Percentiles rank a stretch among this genome's conserved stretches.
Conservation (phyloP, 2,329 filamentous ascomycete species). For the Nakataea oryzae region DNA sequence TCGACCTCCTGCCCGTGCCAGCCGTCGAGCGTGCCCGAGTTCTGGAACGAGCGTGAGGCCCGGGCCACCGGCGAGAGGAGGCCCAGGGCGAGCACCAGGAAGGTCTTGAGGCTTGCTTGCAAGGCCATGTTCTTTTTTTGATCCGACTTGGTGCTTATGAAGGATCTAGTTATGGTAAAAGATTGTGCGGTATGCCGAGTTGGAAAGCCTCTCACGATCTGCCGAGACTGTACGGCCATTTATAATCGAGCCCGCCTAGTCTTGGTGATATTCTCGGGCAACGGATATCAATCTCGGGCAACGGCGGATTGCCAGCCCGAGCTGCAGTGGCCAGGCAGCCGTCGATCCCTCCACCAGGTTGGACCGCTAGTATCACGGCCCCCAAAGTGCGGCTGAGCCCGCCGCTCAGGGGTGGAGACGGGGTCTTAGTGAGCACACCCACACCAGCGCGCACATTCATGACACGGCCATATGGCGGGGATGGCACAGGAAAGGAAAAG, state of each 20-base stretch:
- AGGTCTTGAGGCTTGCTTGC: background rate
- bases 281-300: background rate
- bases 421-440: background rate
- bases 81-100: background rate
- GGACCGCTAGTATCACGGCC: background rate
- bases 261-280: background rate
- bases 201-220: background rate
- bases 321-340: background rate
- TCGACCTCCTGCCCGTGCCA: constrained; percentile 29
- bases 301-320: background rate
- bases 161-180: background rate
- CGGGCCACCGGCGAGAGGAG: background rate
- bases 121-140: background rate
- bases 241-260: background rate
- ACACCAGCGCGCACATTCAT: too few species aligned
- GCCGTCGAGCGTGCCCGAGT: constrained; percentile 26
- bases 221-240: background rate
- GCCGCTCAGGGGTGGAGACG: too few species aligned
- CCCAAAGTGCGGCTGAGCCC: background rate
- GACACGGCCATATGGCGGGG: background rate
- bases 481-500: too few species aligned
- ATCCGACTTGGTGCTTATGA: background rate
- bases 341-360: background rate
- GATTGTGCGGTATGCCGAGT: too few species aligned
- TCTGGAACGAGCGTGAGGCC: constrained; percentile 9